Conservation (phyloP, 768 basidiomycete genomes). For the Phallus indusiatus region DNA sequence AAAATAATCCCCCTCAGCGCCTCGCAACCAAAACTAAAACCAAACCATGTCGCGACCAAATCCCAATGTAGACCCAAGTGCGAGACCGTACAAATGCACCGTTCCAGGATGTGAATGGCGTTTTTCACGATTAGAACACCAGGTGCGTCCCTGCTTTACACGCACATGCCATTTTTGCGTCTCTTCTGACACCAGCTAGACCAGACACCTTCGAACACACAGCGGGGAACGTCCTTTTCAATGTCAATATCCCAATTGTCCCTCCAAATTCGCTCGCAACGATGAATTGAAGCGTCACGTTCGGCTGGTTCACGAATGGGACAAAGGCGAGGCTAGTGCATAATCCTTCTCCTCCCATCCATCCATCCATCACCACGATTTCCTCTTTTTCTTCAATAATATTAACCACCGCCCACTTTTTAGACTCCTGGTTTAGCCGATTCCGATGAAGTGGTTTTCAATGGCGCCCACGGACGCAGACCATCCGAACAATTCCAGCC, state of each 20-base stretch:
- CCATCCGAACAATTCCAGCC: slow-evolving; percentile 1
- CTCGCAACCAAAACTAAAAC: background rate
- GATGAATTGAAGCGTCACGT: slow-evolving; percentile 92
- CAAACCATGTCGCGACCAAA: background rate
- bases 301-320: slow-evolving; percentile 3
- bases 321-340: background rate
- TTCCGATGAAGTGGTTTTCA: slow-evolving; percentile 5
- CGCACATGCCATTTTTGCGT: background rate
- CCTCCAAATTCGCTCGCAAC: slow-evolving; percentile 95
- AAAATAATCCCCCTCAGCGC: background rate
- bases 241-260: slow-evolving; percentile 89
- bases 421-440: slow-evolving; percentile 4
- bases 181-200: slow-evolving; percentile 38
- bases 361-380: background rate
- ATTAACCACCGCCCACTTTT: background rate
- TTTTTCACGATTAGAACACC: slow-evolving; percentile 93
- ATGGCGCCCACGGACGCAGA: background rate
- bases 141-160: slow-evolving; percentile 40
- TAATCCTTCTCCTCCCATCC: background rate
- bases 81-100: slow-evolving; percentile 94
- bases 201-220: slow-evolving; percentile 95
- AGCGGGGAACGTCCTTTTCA: slow-evolving; percentile 97
- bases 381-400: background rate
- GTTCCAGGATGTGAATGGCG: slow-evolving; percentile 85
- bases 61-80: background rate